These are phyloP conservation scores for Neofusicoccum umdonicola DNA, from an alignment of 2,329 filamentous ascomycete species.

Conservation along the genomic window DNA sequence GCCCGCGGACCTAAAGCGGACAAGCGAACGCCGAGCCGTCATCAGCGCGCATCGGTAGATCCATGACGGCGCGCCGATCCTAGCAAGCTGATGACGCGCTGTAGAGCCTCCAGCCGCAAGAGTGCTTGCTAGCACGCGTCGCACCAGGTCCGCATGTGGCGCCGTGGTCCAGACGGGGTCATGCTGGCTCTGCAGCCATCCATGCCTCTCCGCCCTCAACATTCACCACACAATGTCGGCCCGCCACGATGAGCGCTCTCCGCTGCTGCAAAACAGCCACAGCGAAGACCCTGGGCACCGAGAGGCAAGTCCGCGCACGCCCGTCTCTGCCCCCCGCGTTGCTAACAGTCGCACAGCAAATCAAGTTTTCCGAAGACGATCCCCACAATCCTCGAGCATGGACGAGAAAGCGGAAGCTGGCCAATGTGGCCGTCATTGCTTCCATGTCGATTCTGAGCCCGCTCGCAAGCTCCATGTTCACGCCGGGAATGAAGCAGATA, in stretches of 20 bases:
- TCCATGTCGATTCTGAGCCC: slow-evolving; percentile 50
- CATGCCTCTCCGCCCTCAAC: neutral
- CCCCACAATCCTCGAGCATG: slow-evolving; percentile 48
- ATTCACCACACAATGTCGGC: neutral
- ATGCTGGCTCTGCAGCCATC: neutral
- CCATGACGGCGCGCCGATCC: neutral
- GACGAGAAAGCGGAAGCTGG: slow-evolving; percentile 44
- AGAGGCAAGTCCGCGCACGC: slow-evolving; percentile 21
- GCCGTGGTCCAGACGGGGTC: neutral
- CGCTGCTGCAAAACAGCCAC: slow-evolving; percentile 36
- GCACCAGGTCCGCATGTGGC: neutral
- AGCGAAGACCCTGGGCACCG: slow-evolving; percentile 35
- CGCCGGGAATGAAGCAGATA: slow-evolving; percentile 51
- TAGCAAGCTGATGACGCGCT: neutral
- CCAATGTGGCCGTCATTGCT: slow-evolving; percentile 51
- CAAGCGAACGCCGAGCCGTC: neutral
- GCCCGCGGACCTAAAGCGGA: too few relatives aligned
- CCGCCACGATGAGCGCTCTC: slow-evolving; percentile 35
- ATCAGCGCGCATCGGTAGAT: neutral
- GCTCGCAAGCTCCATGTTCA: slow-evolving; percentile 52
- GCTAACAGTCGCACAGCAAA: slow-evolving; percentile 22
- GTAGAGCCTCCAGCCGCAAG: neutral
- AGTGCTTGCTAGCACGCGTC: neutral
- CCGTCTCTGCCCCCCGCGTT: slow-evolving; percentile 12
- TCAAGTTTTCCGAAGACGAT: slow-evolving; percentile 39